Evolutionary conservation across 2,329 filamentous ascomycete genomes (phyloP), one percentile per base, ranked within the genome.

Genomic region (Fusarium circinatum): DNA sequence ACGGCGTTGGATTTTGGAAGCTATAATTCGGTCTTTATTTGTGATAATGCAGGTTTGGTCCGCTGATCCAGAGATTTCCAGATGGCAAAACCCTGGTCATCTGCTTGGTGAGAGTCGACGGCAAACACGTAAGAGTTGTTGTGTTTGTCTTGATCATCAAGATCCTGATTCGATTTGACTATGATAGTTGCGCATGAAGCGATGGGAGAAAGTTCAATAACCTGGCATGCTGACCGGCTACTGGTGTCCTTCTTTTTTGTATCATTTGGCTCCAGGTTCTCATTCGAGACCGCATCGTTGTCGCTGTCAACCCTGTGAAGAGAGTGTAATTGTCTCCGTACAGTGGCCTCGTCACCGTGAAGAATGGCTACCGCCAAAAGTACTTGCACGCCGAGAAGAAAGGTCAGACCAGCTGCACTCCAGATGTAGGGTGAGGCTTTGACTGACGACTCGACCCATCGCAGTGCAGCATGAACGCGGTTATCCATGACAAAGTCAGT

Each of bases 341-440:
- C 67, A 6, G 67, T 70, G 1, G 66, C 59, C 3, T 70, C 67
- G 14, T 70, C 67, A 0, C 67, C 65, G 5, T 70, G 59, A 8
- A 48, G 28, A 15, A 70, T 56, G 1, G 30, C 47, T 5, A 63
- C 52, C 8, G 65, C 67, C n/a, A 70, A 15, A 0, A 54, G 45
- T 12, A 70, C 28, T 26, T 70, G 65, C 7, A 65, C 30, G 8
- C 67, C 41, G 5, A 70, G 63, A 3, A 70, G 67, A 65, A 70
- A 59, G 10, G 59, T 59, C 9, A 70, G 52, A 11, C 59, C 52
- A 15, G n/a, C n/a, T 4, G 59, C 41, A 20, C 65, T 39, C 65
- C 65, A 70, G 20, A 54, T 17, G 7, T 70, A 70, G 11, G 65
- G 65, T 2, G 58, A 67, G 14, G 56, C 5, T 22, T 68, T 68